Conservation (phyloP, 1,284 basidiomycete genomes). For the Tausonia pullulans region DNA sequence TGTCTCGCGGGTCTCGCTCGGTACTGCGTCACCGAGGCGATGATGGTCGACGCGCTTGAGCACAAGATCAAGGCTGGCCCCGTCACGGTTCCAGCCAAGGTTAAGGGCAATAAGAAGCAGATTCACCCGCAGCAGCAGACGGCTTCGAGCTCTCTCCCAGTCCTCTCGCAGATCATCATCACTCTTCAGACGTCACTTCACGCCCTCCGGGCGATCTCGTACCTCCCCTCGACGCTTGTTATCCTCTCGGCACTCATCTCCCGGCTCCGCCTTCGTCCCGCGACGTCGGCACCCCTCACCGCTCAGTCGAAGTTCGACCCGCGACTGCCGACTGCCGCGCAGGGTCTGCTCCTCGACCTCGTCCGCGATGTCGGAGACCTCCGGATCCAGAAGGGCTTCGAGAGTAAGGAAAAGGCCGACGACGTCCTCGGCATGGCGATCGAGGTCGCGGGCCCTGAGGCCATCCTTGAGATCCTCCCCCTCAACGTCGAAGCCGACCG, state of each 20-base stretch:
- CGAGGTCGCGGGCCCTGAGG: slow-evolving; percentile 73
- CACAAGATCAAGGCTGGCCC: slow-evolving; percentile 22
- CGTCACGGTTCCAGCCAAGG: slow-evolving; percentile 22
- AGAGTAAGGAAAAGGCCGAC: slow-evolving; percentile 83
- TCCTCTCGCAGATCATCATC: slow-evolving; percentile 50
- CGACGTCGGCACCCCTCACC: slow-evolving; percentile 37
- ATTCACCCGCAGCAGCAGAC: slow-evolving; percentile 36
- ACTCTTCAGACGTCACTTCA: slow-evolving; percentile 46
- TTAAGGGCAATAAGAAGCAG: slow-evolving; percentile 17
- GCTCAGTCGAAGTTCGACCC: slow-evolving; percentile 25
- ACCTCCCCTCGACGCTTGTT: slow-evolving; percentile 55
- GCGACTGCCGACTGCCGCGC: slow-evolving; percentile 48
- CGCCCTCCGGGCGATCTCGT: slow-evolving; percentile 54
- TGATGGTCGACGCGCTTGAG: slow-evolving; percentile 44
- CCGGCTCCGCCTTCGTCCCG: slow-evolving; percentile 31
- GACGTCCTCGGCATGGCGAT: slow-evolving; percentile 68
- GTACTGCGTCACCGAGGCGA: slow-evolving; percentile 55
- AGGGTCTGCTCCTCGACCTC: slow-evolving; percentile 59
- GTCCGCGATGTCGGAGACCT: slow-evolving; percentile 64
- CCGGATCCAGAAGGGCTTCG: slow-evolving; percentile 68
- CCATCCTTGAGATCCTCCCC: slow-evolving; percentile 64
- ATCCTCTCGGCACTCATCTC: slow-evolving; percentile 42
- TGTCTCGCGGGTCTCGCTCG: slow-evolving; percentile 50
- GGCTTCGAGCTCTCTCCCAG: slow-evolving; percentile 32
- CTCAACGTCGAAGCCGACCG: slow-evolving; percentile 77